Conservation (phyloP, 2,329 filamentous ascomycete species). For the Fusarium buxicola region DNA sequence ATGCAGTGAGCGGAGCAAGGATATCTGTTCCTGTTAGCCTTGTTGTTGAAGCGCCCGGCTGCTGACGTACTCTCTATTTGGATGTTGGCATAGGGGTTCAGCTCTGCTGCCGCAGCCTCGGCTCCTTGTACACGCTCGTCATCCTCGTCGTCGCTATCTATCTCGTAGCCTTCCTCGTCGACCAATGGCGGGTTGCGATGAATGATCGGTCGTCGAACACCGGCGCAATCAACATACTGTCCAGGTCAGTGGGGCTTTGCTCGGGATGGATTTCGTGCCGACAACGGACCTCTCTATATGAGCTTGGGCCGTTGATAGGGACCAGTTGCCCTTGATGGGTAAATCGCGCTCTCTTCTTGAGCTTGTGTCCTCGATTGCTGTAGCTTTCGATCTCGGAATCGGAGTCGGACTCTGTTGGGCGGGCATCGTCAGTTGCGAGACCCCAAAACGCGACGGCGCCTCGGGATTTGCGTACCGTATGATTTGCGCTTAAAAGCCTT, state of each 20-base stretch:
- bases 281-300: slow-evolving; percentile 74
- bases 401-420: slow-evolving; percentile 76
- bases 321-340: slow-evolving; percentile 77
- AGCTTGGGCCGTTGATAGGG: slow-evolving; percentile 71
- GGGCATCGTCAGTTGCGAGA: slow-evolving; percentile 37
- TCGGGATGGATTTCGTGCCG: slow-evolving; percentile 13
- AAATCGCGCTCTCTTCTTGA: slow-evolving; percentile 80
- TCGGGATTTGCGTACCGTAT: slow-evolving; percentile 61
- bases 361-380: slow-evolving; percentile 82
- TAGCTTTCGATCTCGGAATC: slow-evolving; percentile 77
- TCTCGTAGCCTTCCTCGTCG: slow-evolving; percentile 82
- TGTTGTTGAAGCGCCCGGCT: slow-evolving; percentile 7
- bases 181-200: slow-evolving; percentile 77
- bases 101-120: slow-evolving; percentile 71
- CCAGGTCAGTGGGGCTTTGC: slow-evolving; percentile 41
- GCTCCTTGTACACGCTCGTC: slow-evolving; percentile 72
- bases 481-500: slow-evolving; percentile 73
- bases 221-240: slow-evolving; percentile 78
- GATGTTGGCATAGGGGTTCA: slow-evolving; percentile 80
- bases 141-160: slow-evolving; percentile 79
- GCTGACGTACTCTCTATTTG: slow-evolving; percentile 73
- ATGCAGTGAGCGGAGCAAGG: slow-evolving; percentile 78
- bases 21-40: slow-evolving; percentile 65
- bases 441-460: slow-evolving; percentile 5
- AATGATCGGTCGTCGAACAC: slow-evolving; percentile 78